Percentiles rank a stretch among this genome's conserved stretches.
These are phyloP conservation scores for Curvularia eragrostidis DNA, from an alignment of 2,329 filamentous ascomycete species.

Conservation along the genomic window DNA sequence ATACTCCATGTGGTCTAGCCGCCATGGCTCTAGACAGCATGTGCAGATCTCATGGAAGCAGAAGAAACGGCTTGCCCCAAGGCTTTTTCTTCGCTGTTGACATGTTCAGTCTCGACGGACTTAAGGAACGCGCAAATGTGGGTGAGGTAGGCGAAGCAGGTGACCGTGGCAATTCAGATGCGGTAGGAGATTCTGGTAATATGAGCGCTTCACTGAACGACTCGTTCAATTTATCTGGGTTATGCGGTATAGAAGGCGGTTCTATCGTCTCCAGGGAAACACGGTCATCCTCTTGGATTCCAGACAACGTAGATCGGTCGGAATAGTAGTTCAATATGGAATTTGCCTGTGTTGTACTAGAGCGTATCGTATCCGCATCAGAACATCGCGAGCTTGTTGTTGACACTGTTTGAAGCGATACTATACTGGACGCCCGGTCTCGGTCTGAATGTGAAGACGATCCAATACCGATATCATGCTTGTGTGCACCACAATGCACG, in stretches of 20 bases:
- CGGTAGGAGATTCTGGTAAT: conserved; percentile 27
- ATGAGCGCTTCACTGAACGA: conserved; percentile 25
- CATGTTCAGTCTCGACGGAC: conserved; percentile 22
- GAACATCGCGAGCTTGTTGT: conserved; percentile 36
- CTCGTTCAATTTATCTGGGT: conserved; percentile 25
- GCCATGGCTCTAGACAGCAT: background rate
- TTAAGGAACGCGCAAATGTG: conserved; percentile 21
- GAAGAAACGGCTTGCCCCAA: conserved; percentile 43
- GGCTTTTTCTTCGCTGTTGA: conserved; percentile 29
- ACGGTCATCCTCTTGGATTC: conserved; percentile 40
- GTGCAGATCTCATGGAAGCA: conserved; percentile 33
- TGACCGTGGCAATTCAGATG: conserved; percentile 15
- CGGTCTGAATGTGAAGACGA: conserved; percentile 36
- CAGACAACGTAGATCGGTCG: conserved; percentile 40
- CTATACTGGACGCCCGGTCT: conserved; percentile 38
- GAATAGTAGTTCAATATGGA: conserved; percentile 43
- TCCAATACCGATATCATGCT: conserved; percentile 37
- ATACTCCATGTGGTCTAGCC: conserved; percentile 15
- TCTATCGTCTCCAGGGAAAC: conserved; percentile 39
- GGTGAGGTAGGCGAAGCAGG: conserved; percentile 10
- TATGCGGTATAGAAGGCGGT: conserved; percentile 14
- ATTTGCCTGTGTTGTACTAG: conserved; percentile 33
- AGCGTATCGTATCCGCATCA: conserved; percentile 42
- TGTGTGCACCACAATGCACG: conserved; percentile 46
- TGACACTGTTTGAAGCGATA: conserved; percentile 39